Evolutionary conservation across 768 basidiomycete species (phyloP).

Genomic region (Trametes gibbosa): DNA sequence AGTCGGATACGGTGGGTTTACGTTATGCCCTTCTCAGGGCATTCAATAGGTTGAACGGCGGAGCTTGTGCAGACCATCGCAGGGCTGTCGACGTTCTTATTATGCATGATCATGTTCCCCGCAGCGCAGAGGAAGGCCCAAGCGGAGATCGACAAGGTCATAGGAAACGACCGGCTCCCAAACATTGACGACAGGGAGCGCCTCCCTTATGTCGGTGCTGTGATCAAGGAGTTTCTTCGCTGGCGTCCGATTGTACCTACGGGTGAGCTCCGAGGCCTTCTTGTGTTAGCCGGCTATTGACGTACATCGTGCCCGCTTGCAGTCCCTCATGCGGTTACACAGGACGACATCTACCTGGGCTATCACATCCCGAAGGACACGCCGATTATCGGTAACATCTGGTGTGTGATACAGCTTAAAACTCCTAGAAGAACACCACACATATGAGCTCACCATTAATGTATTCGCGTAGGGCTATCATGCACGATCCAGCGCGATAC

Average conservation of each 20-base stretch:
- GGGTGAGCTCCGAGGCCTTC: neutral
- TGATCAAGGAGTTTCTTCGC: slow-evolving; percentile 18
- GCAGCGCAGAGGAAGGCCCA: slow-evolving; percentile 29
- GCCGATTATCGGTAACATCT: slow-evolving; percentile 15
- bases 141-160: slow-evolving; percentile 32
- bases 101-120: slow-evolving; percentile 32
- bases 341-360: slow-evolving; percentile 14
- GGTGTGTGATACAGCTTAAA: slow-evolving; percentile 8
- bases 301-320: neutral
- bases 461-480: neutral
- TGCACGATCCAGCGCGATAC: slow-evolving; percentile 14
- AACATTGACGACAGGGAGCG: slow-evolving; percentile 1
- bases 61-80: neutral
- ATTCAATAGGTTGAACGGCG: too few species aligned
- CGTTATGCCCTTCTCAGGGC: too few species aligned
- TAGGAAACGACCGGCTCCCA: slow-evolving; percentile 24
- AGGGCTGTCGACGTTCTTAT: slow-evolving; percentile 6
- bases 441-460: neutral
- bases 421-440: too few species aligned
- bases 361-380: slow-evolving; percentile 18
- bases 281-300: neutral
- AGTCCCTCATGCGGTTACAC: neutral
- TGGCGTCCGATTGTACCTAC: neutral
- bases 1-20: slow-evolving; percentile 10
- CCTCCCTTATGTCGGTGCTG: slow-evolving; percentile 12